Base-by-base conservation (phyloP, 2,329 filamentous ascomycete species). In the Claviceps sp. region DNA sequence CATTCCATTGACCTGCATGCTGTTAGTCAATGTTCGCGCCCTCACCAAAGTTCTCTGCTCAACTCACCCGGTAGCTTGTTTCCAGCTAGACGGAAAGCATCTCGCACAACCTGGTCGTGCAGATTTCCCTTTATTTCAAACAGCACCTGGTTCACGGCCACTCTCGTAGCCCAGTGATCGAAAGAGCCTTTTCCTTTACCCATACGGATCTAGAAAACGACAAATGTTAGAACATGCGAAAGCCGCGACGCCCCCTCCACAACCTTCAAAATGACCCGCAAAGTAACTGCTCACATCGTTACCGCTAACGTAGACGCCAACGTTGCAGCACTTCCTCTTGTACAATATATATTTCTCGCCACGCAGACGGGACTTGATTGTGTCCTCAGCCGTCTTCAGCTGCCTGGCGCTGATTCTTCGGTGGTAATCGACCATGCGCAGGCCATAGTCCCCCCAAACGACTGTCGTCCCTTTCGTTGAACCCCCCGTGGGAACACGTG, bases 161-260 rank as follows among this genome's bases (percentile, higher is more conserved):
- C 83, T 68, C 91, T 82, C 22, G 86, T 81, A 4, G 91, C 89
- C 93, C 93, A 98, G 65, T 95, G 88, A 67, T 98, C 93, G 65
- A 98, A 97, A 56, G 84, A 86, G 60, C 93, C 93, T 68, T 98
- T 98, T 71, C 93, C 93, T 72, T 97, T 98, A 67, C 93, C 93
- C 94, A 98, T 98, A 79, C 93, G 85, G 67, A 88, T 85, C 81
- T 84, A 58, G 6, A 47, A 22, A 50, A 34, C 4, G 30, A 34
- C 9, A 34, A 51, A 45, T 24, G 43, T 52, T 24, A 54, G 47
- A 20, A 50, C 6, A 43, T 34, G 30, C 30, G 8, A 42, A 42
- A 42, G 20, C 18, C 41, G 18, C 41, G 5, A 11, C 14, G 13
- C 13, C 42, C 2, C 24, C 6, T 44, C 6, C 22, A 18, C 8